These are phyloP conservation scores for Cutaneotrichosporon mucoides DNA, from an alignment of 1,284 basidiomycete genomes.

Conservation along the genomic window DNA sequence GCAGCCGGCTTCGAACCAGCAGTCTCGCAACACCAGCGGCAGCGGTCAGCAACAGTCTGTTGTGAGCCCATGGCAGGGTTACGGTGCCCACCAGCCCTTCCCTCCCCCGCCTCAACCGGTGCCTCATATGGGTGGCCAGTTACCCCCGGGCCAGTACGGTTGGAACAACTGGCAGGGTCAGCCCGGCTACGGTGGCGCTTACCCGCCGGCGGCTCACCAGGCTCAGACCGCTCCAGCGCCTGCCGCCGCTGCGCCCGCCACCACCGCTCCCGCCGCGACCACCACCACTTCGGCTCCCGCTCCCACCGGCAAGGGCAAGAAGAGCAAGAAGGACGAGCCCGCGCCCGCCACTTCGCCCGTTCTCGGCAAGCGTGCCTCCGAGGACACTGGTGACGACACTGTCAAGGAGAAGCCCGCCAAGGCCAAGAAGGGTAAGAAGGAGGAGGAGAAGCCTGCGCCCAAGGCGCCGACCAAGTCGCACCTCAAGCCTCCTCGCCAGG, in stretches of 20 bases:
- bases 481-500: conserved; percentile 83
- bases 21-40: conserved; percentile 13
- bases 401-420: conserved; percentile 39
- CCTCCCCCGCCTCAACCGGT: conserved; percentile 31
- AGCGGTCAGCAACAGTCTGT: conserved; percentile 6
- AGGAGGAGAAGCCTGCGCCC: conserved; percentile 33
- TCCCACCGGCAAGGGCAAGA: conserved; percentile 20
- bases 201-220: conserved; percentile 12
- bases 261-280: conserved; percentile 8
- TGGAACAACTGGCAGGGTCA: conserved; percentile 29
- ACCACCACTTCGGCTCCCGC: conserved; percentile 5
- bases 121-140: conserved; percentile 21
- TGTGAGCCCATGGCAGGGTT: conserved; percentile 27
- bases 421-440: conserved; percentile 35
- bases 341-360: conserved; percentile 16
- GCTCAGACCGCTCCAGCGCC: conserved; percentile 5
- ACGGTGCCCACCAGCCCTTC: conserved; percentile 27
- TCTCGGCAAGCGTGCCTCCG: conserved; percentile 33
- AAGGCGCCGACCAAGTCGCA: conserved; percentile 51
- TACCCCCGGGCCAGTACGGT: conserved; percentile 23
- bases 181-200: conserved; percentile 17
- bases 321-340: conserved; percentile 12
- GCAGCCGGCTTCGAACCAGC: conserved; percentile 9
- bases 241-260: conserved; percentile 1
- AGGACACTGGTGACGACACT: conserved; percentile 13